Evolutionary conservation across 2,329 filamentous ascomycete genomes (phyloP), one percentile per base, ranked within the genome.

Genomic region (Daldinia sp.): DNA sequence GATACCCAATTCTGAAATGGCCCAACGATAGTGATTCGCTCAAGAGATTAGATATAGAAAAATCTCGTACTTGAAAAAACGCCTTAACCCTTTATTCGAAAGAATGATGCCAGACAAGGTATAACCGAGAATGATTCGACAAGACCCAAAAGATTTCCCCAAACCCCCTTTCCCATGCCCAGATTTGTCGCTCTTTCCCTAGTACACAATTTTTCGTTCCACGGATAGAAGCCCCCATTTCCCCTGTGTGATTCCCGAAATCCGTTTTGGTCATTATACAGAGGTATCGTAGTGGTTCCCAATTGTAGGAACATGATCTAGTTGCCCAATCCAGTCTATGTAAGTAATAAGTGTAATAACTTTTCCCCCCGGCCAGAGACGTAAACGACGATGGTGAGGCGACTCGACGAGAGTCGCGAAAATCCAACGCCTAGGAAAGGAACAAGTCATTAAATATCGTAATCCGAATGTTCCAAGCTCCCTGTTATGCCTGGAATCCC

Each of bases 271-370:
- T 57, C 66, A 47, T 64, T 67, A 55, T 70, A 68, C 68, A 70
- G 64, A 66, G 66, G 67, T 70, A 70, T 68, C 68, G 62, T 39
- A 58, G 57, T 35, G 58, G 29, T 47, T 49, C 41, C 60, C 54
- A 15, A 63, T 58, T 48, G 47, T 23, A 41, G 58, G 57, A 59
- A 58, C 30, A 62, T 56, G 43, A 51, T 68, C 65, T 68, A 69
- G 68, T 68, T 63, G 67, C 67, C 68, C 68, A 69, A 70, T 48
- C 67, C 59, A 57, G 58, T 70, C 67, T 69, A 69, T 64, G 51
- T 62, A 55, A n/a, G 55, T 61, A 63, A 57, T 39, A 48, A 59
- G 56, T 54, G 53, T 45, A 45, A 64, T 51, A 64, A 50, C 45
- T 57, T 58, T 61, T 60, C 53, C 58, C 53, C 58, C 62, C 58